Evolutionary conservation across 73 alveolate genomes (phyloP).

Genomic region (Uronychia setigera): DNA sequence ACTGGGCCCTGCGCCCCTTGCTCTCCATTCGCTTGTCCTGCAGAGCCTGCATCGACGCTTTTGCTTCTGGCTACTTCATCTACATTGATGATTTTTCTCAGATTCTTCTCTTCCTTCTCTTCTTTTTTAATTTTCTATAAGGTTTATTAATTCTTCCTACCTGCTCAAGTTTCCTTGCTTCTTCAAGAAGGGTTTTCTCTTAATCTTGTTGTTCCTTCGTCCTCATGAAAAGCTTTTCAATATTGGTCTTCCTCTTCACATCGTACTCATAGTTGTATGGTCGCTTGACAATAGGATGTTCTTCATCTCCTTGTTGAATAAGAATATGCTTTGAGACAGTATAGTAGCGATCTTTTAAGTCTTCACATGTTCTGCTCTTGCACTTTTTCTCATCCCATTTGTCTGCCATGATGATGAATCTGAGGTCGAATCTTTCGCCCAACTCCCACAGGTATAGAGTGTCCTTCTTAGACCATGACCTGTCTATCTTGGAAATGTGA

Average conservation of each 20-base stretch:
- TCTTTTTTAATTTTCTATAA: slow-evolving; percentile 84
- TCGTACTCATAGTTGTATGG: slow-evolving; percentile 93
- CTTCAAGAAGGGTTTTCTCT: slow-evolving; percentile 71
- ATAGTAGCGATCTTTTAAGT: slow-evolving; percentile 88
- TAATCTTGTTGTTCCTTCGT: slow-evolving; percentile 70
- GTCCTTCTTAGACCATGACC: slow-evolving; percentile 88
- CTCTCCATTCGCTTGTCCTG: slow-evolving; percentile 27
- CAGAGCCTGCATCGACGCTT: slow-evolving; percentile 32
- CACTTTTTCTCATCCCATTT: slow-evolving; percentile 65
- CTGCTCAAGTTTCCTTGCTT: slow-evolving; percentile 75
- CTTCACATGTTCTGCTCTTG: slow-evolving; percentile 86
- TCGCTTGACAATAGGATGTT: slow-evolving; percentile 82
- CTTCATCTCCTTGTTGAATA: slow-evolving; percentile 68
- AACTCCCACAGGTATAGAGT: slow-evolving; percentile 87
- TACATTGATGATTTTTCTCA: slow-evolving; percentile 68
- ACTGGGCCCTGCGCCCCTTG: slow-evolving; percentile 26
- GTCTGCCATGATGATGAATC: slow-evolving; percentile 88
- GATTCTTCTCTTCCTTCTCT: slow-evolving; percentile 86
- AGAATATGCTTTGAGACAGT: slow-evolving; percentile 78
- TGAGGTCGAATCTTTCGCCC: slow-evolving; percentile 76
- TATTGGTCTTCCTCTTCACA: slow-evolving; percentile 82
- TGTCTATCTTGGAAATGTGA: slow-evolving; percentile 32
- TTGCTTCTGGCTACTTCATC: slow-evolving; percentile 28
- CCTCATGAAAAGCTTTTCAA: slow-evolving; percentile 84
- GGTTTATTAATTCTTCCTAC: too few species aligned